These are phyloP conservation scores for Periconia sp. DNA, from an alignment of 2,329 filamentous ascomycete genomes.

Conservation along the genomic window DNA sequence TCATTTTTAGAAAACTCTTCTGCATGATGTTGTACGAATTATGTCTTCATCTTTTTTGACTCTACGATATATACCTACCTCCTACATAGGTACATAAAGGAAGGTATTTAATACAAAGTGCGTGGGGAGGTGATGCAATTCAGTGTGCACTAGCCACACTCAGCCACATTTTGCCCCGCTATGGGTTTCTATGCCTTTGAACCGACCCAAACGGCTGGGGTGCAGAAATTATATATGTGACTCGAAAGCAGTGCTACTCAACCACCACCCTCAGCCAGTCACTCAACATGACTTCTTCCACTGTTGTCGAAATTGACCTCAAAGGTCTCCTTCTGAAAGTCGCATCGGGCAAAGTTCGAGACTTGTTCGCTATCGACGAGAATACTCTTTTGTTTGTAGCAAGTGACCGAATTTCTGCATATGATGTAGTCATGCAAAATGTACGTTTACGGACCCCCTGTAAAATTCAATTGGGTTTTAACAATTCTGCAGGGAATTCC, in stretches of 20 bases:
- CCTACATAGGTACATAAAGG: not conserved
- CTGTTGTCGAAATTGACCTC: constrained; percentile 35
- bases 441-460: constrained; percentile 43
- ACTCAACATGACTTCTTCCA: constrained; percentile 26
- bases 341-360: constrained; percentile 74
- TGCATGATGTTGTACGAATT: not conserved
- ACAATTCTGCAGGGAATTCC: constrained; percentile 60
- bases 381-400: constrained; percentile 78
- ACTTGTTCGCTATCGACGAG: constrained; percentile 73
- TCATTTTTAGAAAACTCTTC: not conserved
- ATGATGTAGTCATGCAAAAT: constrained; percentile 88
- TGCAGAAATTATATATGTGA: not conserved
- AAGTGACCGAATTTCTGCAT: constrained; percentile 90
- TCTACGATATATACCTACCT: no score
- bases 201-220: not conserved
- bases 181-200: not conserved
- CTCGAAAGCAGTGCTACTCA: not conserved
- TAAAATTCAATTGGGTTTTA: not conserved
- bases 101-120: no score
- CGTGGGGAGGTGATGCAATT: no score
- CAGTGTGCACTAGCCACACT: not conserved
- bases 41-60: no score
- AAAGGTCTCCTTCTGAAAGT: constrained; percentile 48
- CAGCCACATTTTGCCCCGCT: constrained; percentile 1
- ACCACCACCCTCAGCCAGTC: not conserved